Percentiles rank a stretch among this genome's conserved stretches.
Evolutionary conservation across 2,329 filamentous ascomycete species (phyloP).

Genomic region (Thelonectria rubi): DNA sequence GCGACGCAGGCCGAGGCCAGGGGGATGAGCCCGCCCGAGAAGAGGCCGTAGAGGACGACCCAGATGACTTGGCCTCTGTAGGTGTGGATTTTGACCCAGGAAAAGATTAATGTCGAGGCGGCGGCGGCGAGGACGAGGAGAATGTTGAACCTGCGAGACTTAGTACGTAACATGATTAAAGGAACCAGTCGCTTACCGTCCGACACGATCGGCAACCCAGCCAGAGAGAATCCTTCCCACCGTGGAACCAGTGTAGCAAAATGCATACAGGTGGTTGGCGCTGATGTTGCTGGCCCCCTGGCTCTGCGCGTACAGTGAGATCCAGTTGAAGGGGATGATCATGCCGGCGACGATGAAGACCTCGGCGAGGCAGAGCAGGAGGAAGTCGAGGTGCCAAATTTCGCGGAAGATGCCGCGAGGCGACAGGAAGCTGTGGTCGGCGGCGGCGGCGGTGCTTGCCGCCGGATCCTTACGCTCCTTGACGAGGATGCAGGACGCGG

Average conservation of each 20-base stretch:
- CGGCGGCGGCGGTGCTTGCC: conserved; percentile 27
- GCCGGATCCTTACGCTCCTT: conserved; percentile 37
- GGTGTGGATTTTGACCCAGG: conserved; percentile 43
- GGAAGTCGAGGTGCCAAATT: conserved; percentile 38
- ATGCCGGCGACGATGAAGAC: conserved; percentile 44
- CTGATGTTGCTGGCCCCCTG: conserved; percentile 57
- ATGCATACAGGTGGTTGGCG: conserved; percentile 68
- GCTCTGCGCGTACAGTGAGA: conserved; percentile 61
- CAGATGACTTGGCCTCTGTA: conserved; percentile 34
- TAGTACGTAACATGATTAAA: not conserved
- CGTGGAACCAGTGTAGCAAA: conserved; percentile 67
- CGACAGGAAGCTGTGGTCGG: conserved; percentile 18
- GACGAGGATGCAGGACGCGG: conserved; percentile 41
- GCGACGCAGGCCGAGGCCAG: conserved; percentile 45
- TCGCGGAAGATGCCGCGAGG: conserved; percentile 40
- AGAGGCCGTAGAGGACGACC: conserved; percentile 43
- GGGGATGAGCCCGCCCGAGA: conserved; percentile 48
- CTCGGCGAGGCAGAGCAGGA: conserved; percentile 34
- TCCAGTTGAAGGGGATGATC: conserved; percentile 45
- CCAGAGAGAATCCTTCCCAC: conserved; percentile 62
- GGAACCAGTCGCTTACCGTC: conserved; percentile 44
- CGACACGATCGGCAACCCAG: conserved; percentile 60
- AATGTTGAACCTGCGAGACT: conserved; percentile 52
- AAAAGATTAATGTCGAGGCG: conserved; percentile 42
- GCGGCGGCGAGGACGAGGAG: conserved; percentile 35